Evolutionary conservation across 108 stramenopile genomes (phyloP), one percentile per base, ranked within the genome.

Genomic region (Asterionellopsis glacialis): DNA sequence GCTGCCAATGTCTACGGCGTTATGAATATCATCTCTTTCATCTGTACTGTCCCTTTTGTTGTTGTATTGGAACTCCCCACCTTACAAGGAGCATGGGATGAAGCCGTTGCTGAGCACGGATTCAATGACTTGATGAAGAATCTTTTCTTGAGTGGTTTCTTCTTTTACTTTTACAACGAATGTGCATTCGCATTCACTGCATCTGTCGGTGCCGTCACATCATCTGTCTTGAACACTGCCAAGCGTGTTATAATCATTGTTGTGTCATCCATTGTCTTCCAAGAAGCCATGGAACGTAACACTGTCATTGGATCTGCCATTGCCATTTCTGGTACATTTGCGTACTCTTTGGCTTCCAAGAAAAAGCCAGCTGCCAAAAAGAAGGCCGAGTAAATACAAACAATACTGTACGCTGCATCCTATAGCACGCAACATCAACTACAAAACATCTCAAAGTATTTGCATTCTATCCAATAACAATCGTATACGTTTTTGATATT

Each of bases 131-230:
- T 91, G 23, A 61, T 84, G 54, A 74, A 25, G 42, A 91, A 91
- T 71, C 82, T 91, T 55, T 61, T 83, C 39, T 52, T 88, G 23
- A 82, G 80, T 42, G 96, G 95, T 49, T 86, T 97, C 58, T 94
- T 91, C 79, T 97, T 93, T 65, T 97, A 97, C 82, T 71, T 94
- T 55, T 97, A 97, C 90, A 97, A 97, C 45, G 96, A 97, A 65
- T 72, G 57, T 41, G 96, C 96, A 53, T 95, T 94, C 70, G 83
- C 94, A 23, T 94, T 94, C 63, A 87, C 94, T 49, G 74, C 85
- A 54, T 61, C 70, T 45, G 94, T 95, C 38, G 86, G 88, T 60
- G 83, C 90, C 27, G 87, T 92, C 57, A 91, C 90, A 15, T 84
- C 82, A 5, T 89, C 91, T 25, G 91, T 93, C 15, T 68, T 86